phyloP scores from a whole-genome alignment of 495 filamentous ascomycete species.

The Podospora australis region DNA sequence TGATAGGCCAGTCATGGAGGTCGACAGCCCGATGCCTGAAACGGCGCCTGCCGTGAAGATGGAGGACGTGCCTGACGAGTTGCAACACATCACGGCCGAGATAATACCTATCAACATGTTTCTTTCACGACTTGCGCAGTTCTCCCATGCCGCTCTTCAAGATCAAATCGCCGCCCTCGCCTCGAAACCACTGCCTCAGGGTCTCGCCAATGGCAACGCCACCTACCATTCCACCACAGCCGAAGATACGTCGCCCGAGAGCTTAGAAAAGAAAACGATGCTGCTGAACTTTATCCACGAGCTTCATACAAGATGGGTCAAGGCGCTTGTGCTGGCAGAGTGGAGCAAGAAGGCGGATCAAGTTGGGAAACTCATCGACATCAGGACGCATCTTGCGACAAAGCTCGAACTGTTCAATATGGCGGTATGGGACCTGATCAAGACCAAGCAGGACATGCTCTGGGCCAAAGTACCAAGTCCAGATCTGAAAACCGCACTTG shows the following conservation, averaged over 20 bases:
- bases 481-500: slow-evolving; percentile 81
- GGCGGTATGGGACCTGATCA: slow-evolving; percentile 54
- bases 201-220: slow-evolving; percentile 1
- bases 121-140: slow-evolving; percentile 69
- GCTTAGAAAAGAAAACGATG: slow-evolving; percentile 69
- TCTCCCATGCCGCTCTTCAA: slow-evolving; percentile 68
- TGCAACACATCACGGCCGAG: slow-evolving; percentile 69
- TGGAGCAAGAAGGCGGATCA: slow-evolving; percentile 76
- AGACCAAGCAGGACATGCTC: slow-evolving; percentile 61
- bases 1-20: slow-evolving; percentile 15
- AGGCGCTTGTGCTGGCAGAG: slow-evolving; percentile 76
- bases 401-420: slow-evolving; percentile 51
- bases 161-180: slow-evolving; percentile 65
- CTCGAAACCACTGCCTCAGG: slow-evolving; percentile 50
- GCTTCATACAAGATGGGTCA: slow-evolving; percentile 64
- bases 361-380: slow-evolving; percentile 77
- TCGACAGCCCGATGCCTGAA: slow-evolving; percentile 8
- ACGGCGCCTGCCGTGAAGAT: slow-evolving; percentile 23
- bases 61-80: slow-evolving; percentile 61
- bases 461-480: slow-evolving; percentile 71
- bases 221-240: slow-evolving; percentile 5
- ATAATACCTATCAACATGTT: slow-evolving; percentile 66
- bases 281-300: slow-evolving; percentile 64
- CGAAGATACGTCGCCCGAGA: slow-evolving; percentile 58
- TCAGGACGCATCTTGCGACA: slow-evolving; percentile 62